Base-by-base conservation (phyloP, 257 asterid genomes). In the Fraxinus pennsylvanica region DNA sequence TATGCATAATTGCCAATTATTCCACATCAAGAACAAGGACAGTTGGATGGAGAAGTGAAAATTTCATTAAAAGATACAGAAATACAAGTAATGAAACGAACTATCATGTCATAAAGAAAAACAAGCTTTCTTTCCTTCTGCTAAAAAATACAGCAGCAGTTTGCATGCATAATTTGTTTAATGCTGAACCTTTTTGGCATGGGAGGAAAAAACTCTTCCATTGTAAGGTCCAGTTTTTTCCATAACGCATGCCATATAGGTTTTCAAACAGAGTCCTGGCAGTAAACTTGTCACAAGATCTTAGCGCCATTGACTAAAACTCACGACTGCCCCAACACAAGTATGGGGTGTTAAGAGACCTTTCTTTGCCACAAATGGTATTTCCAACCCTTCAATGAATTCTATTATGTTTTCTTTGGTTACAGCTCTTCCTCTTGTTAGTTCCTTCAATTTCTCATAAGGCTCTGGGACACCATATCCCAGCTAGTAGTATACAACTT, bases 391-490 rank as follows among this genome's bases (percentile, higher is more conserved):
- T 71, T 80, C 73, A 22, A 87, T 87, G 57, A 87, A 87, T 52
- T 85, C 86, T 78, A 86, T 79, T 30, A 80, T 79, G 75, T 81
- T 83, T 21, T 83, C 86, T 82, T 82, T 83, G 72, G 84, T 87
- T 32, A 87, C 88, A 1, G 82, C 82, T 83, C 89, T 83, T 76
- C 91, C 91, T 78, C 91, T 59, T 6, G 91, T 87, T 27, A 85
- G 85, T 80, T 79, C 89, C 82, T 87, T 87, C 15, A 87, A 77
- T 72, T 87, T 85, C 82, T 87, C 91, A 29, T 85, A 85, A 27
- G 91, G 91, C 74, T 85, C 89, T 17, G 91, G 87, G 22, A 85
- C 83, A 17, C 85, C 87, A 30, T 81, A 85, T 79, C 87, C 79
- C 15, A 27, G 69, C 19, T 35, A 47, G 9, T 1, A 61, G 59